Base-by-base conservation (phyloP, 257 asterid genomes). In the Capsicum rhomboideum region DNA sequence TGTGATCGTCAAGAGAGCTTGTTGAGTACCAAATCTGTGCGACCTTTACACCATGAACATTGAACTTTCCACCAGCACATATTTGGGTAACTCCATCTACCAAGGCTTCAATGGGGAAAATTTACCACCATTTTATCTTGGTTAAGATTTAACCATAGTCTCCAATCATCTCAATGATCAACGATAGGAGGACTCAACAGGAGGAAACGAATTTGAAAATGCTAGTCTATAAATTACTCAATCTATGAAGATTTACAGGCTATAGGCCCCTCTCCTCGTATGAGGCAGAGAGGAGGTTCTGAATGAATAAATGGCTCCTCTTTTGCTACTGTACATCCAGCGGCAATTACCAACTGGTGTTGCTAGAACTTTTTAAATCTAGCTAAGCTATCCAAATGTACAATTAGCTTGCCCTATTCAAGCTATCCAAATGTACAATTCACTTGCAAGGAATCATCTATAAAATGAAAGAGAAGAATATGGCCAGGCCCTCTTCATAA, bases 401-500 rank as follows among this genome's bases (percentile, higher is more conserved):
- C 59, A 46, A 46, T 74, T 23, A 23, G 8, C 37, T 46, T 68
- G 78, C 16, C 8, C 78, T 18, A 68, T 37, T 18, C 78, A 74
- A 74, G 80, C 80, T 74, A 74, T 46, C 40, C 80, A 74, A 74
- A 74, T 46, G 59, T 74, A 46, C 80, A 74, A 50, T 74, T 44
- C 37, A 49, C 80, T 46, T 74, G 37, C 80, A 74, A 29, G 44
- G 21, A 2, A 66, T 46, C 80, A 46, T 50, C 40, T 17, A 46
- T 10, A 46, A 74, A 46, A 74, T 13, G 40, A 17, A 46, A 74
- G 40, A 23, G 42, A 23, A 74, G 8, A 6, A 74, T 46, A 49
- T 16, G 58, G 37, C 59, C 42, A 8, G 13, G 20, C 75, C 12
- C 49, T 67, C 49, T 34, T 67, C 75, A 37, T 26, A 63, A 26